Conservation (phyloP, 2,329 filamentous ascomycete species). For the Monilinia fructigena region DNA sequence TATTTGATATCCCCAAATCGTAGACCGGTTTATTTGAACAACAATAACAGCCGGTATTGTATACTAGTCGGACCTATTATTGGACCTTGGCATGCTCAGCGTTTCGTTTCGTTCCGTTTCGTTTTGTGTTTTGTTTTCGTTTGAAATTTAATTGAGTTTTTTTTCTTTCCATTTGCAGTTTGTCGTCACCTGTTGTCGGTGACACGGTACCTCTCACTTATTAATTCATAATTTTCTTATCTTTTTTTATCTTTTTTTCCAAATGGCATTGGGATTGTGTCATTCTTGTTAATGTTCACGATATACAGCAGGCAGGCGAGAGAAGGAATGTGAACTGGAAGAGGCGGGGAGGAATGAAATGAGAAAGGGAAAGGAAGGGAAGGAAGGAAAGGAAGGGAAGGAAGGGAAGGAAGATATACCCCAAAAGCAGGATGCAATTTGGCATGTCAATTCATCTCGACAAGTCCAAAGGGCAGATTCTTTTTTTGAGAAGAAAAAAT, state of each 20-base stretch:
- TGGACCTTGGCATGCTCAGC: not conserved
- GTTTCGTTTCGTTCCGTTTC: not conserved
- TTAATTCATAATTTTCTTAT: conserved; percentile 5
- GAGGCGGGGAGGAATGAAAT: conserved; percentile 2
- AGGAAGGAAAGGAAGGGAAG: not conserved
- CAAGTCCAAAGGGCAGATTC: not conserved
- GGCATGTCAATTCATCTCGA: not conserved
- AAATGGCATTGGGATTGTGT: not conserved
- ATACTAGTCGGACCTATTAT: not conserved
- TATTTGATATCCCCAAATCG: not conserved
- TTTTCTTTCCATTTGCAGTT: not conserved
- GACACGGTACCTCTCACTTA: conserved; percentile 5
- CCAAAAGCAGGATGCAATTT: conserved; percentile 2
- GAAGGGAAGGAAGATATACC: conserved; percentile 4
- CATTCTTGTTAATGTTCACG: conserved; percentile 30
- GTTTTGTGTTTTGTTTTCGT: too few species aligned
- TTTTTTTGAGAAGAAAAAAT: not conserved
- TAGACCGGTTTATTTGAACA: conserved; percentile 2
- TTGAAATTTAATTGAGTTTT: too few species aligned
- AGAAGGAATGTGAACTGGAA: conserved; percentile 1
- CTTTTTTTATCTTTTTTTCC: not conserved
- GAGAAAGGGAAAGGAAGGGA: not conserved
- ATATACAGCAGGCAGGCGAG: conserved; percentile 22
- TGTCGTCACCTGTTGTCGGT: not conserved
- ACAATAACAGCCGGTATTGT: not conserved